Evolutionary conservation across 139 green algal genomes (phyloP), one percentile per base, ranked within the genome.

Genomic region (Asterochloris erici): DNA sequence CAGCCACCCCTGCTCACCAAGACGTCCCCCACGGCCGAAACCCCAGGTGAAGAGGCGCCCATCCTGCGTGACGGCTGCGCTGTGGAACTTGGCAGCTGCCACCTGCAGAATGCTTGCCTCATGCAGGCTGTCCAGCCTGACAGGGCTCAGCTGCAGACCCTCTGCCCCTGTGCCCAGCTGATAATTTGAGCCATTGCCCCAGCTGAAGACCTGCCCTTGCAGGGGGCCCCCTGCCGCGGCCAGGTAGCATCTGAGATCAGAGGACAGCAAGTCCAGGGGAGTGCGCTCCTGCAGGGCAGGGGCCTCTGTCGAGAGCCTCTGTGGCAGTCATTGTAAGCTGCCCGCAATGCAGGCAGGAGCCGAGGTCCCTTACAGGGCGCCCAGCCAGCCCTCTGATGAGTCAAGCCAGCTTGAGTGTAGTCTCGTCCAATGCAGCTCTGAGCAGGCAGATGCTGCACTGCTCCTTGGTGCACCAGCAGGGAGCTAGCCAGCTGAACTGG

Each of bases 141-240:
- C 75, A 6, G 93, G 95, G 10, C 68, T 82, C 16, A n/a, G 68
- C 38, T 84, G 81, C 68, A 89, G 73, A 68, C 84, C 87, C 28
- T 79, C 82, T 2, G 79, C 89, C 79, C 95, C 95, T 63, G 95
- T 98, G 28, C 96, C 96, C 38, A 99, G 90, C 85, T 96, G 92
- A 81, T 96, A 98, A 90, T 99, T 98, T 70, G 89, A 88, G 11
- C 96, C 96, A 82, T 89, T 94, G 84, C 96, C 96, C 95, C 95
- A 99, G 69, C 77, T 86, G 87, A 92, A 97, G 68, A 97, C 87
- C 29, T 93, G 87, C 17, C 81, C 79, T 23, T 26, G 38, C 66
- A 54, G 38, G 23, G 74, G 68, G 63, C 27, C 29, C 68, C 60
- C 68, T 60, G 23, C 66, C 38, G 78, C 77, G 74, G 38, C 47